Percentiles rank a stretch among this genome's conserved stretches.
Evolutionary conservation across 495 filamentous ascomycete species (phyloP).

Genomic region (Ascobolus immersus): DNA sequence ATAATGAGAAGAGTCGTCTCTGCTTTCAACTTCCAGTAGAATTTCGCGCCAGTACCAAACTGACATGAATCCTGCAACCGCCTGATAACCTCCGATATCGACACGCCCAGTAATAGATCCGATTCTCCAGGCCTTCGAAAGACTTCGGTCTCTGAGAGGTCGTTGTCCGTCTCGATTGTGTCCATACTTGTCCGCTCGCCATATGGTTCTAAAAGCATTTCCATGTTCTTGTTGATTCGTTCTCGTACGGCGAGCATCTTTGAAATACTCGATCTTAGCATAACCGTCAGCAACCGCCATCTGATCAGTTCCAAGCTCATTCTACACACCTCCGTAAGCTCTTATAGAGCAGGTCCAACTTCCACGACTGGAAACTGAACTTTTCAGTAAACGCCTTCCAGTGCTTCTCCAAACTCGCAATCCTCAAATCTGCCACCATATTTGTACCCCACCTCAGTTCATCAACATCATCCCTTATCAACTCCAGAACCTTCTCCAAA

Average conservation of each 20-base stretch:
- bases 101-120: no score
- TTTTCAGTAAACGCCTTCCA: slow-evolving; percentile 4
- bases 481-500: slow-evolving; percentile 2
- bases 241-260: slow-evolving; percentile 2
- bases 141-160: neutral
- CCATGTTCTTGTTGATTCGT: slow-evolving; percentile 1
- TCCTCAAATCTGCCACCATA: slow-evolving; percentile 4
- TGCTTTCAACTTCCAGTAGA: slow-evolving; percentile 8
- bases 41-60: slow-evolving; percentile 4
- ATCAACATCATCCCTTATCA: no score
- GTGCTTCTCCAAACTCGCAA: slow-evolving; percentile 1
- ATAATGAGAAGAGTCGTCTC: slow-evolving; percentile 10
- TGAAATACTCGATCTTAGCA: slow-evolving; percentile 5
- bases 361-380: slow-evolving; percentile 9
- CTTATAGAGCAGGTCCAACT: slow-evolving; percentile 8
- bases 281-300: neutral
- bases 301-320: neutral
- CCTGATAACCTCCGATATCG: slow-evolving; percentile 6
- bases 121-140: slow-evolving; percentile 2
- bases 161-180: slow-evolving; percentile 1
- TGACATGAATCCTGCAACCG: slow-evolving; percentile 8
- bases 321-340: slow-evolving; percentile 6
- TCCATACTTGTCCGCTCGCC: neutral
- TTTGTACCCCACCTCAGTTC: slow-evolving; percentile 6
- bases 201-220: slow-evolving; percentile 3